Base-by-base conservation (phyloP, 176 grass and related monocot genomes). In the Coix lacrymajobi region DNA sequence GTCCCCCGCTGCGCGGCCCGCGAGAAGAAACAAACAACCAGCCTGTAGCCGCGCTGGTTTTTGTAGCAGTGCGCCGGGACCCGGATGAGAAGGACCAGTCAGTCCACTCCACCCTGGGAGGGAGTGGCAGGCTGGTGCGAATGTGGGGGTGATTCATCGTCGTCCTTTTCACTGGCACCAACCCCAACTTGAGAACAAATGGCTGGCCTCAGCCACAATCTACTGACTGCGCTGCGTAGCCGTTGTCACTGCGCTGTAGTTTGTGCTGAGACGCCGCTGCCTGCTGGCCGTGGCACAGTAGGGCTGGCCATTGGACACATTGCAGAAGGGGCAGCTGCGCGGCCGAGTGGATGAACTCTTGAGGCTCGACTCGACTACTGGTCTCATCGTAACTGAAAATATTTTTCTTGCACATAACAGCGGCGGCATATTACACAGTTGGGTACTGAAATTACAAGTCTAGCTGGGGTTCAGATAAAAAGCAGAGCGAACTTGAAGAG, bases 381-480 rank as follows among this genome's bases (percentile, higher is more conserved):
- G 37, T 16, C 56, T 32, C 64, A 77, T 32, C 64, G 71, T 11
- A 62, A 24, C 13, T 86, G n/a, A 66, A 25, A 76, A 49, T 10
- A 16, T 1, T 62, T 78, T 77, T 10, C 3, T n/a, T 56, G 8
- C 44, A 85, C 57, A 82, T 4, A 49, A 62, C 34, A 15, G 43
- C 4, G 49, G 70, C 2, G 26, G 70, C 25, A 16, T 73, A 49
- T 73, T 72, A 79, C 88, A 83, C 58, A 86, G 8, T 51, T 32
- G 60, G 69, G 61, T 43, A 86, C 88, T 83, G 88, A 58, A 20
- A 79, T 83, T 78, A 90, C 88, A 90, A 51, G 79, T 48, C 74
- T 62, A 39, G 43, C 39, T 43, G 46, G 46, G 39, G 79, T 90
- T 86, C 67, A 34, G 48, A 40, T 65, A 29, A 66, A 52, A 68